Percentiles rank a stretch among this genome's conserved stretches.
These are phyloP conservation scores for Candida wancherniae DNA, from an alignment of 805 yeast genomes.

Conservation along the genomic window DNA sequence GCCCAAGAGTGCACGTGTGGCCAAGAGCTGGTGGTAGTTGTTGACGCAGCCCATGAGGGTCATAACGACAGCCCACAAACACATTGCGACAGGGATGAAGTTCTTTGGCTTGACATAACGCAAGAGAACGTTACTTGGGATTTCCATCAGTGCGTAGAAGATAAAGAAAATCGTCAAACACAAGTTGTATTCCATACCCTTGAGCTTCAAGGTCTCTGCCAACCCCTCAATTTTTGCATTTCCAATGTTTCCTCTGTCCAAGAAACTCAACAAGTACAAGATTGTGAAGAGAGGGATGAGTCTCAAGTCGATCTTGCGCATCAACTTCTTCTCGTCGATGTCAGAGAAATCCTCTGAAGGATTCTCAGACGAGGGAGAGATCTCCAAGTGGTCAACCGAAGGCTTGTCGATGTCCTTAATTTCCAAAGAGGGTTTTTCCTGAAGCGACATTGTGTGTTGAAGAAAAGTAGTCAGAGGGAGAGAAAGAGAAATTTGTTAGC, in stretches of 20 bases:
- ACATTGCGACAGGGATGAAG: conserved; percentile 57
- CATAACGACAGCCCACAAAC: conserved; percentile 59
- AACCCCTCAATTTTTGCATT: conserved; percentile 76
- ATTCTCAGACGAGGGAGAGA: background rate
- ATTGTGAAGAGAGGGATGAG: conserved; percentile 75
- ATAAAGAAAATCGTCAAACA: conserved; percentile 69
- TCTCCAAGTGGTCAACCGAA: conserved; percentile 4
- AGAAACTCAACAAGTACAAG: conserved; percentile 68
- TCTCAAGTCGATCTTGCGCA: conserved; percentile 62
- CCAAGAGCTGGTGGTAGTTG: conserved; percentile 54
- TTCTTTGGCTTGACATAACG: conserved; percentile 58
- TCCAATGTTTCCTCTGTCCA: conserved; percentile 79
- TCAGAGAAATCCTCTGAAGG: conserved; percentile 4
- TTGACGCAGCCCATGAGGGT: conserved; percentile 62
- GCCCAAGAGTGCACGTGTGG: conserved; percentile 63
- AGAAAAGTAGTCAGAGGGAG: conserved; percentile 1
- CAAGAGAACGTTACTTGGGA: conserved; percentile 58
- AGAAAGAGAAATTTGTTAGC: conserved; percentile 1
- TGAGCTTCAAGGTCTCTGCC: conserved; percentile 47
- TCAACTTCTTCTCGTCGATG: conserved; percentile 50
- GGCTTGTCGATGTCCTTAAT: conserved; percentile 3
- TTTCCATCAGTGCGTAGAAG: conserved; percentile 62
- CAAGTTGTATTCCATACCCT: conserved; percentile 56
- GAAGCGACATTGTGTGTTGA: background rate
- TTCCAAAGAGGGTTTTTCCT: too few species aligned